These are phyloP conservation scores for Maudiozyma barnettii DNA, from an alignment of 805 yeast genomes.

Conservation along the genomic window DNA sequence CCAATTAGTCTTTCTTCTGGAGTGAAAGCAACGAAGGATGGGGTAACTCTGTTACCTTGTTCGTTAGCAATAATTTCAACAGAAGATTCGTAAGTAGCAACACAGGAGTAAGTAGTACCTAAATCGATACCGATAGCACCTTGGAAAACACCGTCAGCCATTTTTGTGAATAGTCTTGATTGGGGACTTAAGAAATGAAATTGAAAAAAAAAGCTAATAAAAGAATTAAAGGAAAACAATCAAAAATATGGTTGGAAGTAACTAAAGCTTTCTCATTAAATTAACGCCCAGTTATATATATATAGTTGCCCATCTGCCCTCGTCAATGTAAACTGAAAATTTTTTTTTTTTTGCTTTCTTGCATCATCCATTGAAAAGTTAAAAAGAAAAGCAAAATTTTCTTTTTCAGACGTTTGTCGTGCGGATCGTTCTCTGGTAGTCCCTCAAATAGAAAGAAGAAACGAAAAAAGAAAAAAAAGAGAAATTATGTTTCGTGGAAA, in stretches of 20 bases:
- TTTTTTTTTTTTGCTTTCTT: not conserved
- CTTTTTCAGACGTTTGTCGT: not conserved
- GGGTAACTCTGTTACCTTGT: slow-evolving; percentile 92
- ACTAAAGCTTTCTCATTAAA: not conserved
- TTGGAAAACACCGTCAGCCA: slow-evolving; percentile 98
- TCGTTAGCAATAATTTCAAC: slow-evolving; percentile 75
- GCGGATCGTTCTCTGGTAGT: not conserved
- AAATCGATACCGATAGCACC: slow-evolving; percentile 99
- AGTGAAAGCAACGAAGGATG: slow-evolving; percentile 71
- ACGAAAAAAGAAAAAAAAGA: too few species aligned
- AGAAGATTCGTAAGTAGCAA: slow-evolving; percentile 67
- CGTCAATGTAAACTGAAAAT: not conserved
- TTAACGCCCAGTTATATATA: not conserved
- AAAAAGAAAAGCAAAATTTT: not conserved
- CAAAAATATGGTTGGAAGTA: too few species aligned
- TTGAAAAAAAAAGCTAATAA: not conserved
- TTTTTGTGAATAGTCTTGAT: slow-evolving; percentile 33
- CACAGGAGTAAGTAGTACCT: slow-evolving; percentile 81
- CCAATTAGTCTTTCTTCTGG: slow-evolving; percentile 70
- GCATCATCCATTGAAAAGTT: not conserved
- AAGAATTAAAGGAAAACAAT: not conserved
- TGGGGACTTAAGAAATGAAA: not conserved
- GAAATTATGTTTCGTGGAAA: too few species aligned
- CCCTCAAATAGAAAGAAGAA: not conserved
- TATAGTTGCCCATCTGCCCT: not conserved